phyloP scores from a whole-genome alignment of 129 eudicot species.

The Tagetes erecta region DNA sequence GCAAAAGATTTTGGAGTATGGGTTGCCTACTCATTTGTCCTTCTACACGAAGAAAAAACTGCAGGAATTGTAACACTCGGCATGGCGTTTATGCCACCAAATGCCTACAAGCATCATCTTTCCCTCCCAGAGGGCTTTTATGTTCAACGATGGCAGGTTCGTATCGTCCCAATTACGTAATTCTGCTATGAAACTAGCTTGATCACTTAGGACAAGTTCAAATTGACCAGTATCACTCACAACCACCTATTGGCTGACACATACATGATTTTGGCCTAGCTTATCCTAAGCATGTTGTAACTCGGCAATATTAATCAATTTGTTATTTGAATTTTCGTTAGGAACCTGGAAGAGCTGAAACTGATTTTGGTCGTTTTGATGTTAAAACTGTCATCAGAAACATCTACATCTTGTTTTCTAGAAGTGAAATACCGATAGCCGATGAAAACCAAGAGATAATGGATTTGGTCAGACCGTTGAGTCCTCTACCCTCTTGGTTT shows the following conservation, averaged over 20 bases:
- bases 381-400: background rate
- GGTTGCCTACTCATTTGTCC: background rate
- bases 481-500: background rate
- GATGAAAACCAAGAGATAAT: background rate
- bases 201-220: too few relatives aligned
- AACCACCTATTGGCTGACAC: too few relatives aligned
- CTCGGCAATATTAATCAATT: too few relatives aligned
- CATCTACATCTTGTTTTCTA: background rate
- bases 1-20: conserved; percentile 17
- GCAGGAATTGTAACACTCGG: conserved; percentile 11
- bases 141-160: conserved; percentile 19
- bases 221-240: too few relatives aligned
- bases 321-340: too few relatives aligned
- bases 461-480: background rate
- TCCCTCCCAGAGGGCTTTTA: conserved; percentile 22
- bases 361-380: background rate
- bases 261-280: too few relatives aligned
- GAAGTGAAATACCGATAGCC: background rate
- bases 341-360: background rate
- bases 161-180: too few relatives aligned
- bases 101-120: background rate
- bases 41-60: conserved; percentile 6
- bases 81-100: conserved; percentile 8
- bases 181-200: too few relatives aligned
- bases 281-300: too few relatives aligned